A percentile compares a stretch with the other conserved stretches of the same genome.
These are phyloP conservation scores for Lachancea quebecensis DNA, from an alignment of 805 yeast species.

Conservation along the genomic window DNA sequence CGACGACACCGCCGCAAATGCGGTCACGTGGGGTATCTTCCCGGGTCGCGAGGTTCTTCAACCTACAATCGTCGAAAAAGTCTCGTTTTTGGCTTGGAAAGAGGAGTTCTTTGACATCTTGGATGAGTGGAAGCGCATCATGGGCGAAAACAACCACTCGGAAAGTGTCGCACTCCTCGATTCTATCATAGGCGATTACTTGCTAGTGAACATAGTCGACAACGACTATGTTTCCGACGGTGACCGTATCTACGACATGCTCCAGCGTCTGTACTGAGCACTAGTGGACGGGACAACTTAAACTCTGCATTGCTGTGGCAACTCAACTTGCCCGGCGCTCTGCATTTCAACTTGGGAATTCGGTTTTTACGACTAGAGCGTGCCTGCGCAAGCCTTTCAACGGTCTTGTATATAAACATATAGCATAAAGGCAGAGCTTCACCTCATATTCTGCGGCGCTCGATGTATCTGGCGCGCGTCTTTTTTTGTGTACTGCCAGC, in stretches of 20 bases:
- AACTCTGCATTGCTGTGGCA: constrained; percentile 6
- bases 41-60: constrained; percentile 93
- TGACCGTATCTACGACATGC: constrained; percentile 49
- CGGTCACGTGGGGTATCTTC: constrained; percentile 98
- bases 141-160: constrained; percentile 33
- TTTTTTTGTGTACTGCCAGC: no score
- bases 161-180: constrained; percentile 22
- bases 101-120: constrained; percentile 86
- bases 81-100: constrained; percentile 93
- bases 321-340: constrained; percentile 2
- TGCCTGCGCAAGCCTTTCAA: constrained; percentile 4
- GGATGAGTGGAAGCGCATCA: constrained; percentile 67
- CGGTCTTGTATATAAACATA: constrained; percentile 3
- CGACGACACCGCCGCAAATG: constrained; percentile 69
- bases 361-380: constrained; percentile 4
- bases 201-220: constrained; percentile 82
- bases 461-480: no score
- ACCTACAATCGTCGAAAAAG: constrained; percentile 91
- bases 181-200: constrained; percentile 45
- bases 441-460: background rate
- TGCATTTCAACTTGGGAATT: constrained; percentile 24
- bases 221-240: constrained; percentile 61
- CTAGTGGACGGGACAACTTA: constrained; percentile 42
- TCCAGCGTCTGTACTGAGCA: constrained; percentile 22
- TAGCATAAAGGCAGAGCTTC: no score